These are phyloP conservation scores for Leccinum uliginosum DNA, from an alignment of 768 basidiomycete species.

Conservation along the genomic window DNA sequence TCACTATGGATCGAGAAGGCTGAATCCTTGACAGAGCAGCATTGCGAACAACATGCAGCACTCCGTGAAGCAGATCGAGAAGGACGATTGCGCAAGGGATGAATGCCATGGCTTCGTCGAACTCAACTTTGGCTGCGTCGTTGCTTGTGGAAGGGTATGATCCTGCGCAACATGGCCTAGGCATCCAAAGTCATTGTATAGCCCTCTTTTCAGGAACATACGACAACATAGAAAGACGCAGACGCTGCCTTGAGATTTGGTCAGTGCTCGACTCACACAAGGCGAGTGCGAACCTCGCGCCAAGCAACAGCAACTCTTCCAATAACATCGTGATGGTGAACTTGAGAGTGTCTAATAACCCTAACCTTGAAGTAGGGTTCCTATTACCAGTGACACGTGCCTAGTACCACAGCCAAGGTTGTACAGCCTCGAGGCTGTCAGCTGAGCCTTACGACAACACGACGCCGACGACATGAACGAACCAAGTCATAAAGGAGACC, in stretches of 20 bases:
- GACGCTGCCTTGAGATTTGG: constrained; percentile 31
- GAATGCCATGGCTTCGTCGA: constrained; percentile 44
- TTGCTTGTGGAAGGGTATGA: constrained; percentile 22
- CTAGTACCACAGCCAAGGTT: neutral
- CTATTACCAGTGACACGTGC: constrained; percentile 11
- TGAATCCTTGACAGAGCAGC: constrained; percentile 65
- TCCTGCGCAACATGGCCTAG: constrained; percentile 35
- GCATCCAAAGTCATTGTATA: constrained; percentile 57
- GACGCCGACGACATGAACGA: constrained; percentile 30
- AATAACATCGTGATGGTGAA: constrained; percentile 8
- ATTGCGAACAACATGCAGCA: constrained; percentile 68
- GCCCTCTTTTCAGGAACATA: constrained; percentile 50
- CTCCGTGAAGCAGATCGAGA: constrained; percentile 72
- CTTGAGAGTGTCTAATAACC: constrained; percentile 18
- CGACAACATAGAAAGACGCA: constrained; percentile 55
- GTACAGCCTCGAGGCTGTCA: constrained; percentile 2
- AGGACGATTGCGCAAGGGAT: constrained; percentile 50
- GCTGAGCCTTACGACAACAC: constrained; percentile 14
- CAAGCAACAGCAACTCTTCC: constrained; percentile 7
- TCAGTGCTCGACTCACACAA: neutral
- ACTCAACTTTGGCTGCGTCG: constrained; percentile 16
- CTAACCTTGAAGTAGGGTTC: constrained; percentile 31
- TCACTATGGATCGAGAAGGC: constrained; percentile 51
- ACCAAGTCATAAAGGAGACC: constrained; percentile 23
- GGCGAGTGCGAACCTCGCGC: constrained; percentile 17